Evolutionary conservation across 2,329 filamentous ascomycete genomes (phyloP).

Genomic region (Exophiala sideris): DNA sequence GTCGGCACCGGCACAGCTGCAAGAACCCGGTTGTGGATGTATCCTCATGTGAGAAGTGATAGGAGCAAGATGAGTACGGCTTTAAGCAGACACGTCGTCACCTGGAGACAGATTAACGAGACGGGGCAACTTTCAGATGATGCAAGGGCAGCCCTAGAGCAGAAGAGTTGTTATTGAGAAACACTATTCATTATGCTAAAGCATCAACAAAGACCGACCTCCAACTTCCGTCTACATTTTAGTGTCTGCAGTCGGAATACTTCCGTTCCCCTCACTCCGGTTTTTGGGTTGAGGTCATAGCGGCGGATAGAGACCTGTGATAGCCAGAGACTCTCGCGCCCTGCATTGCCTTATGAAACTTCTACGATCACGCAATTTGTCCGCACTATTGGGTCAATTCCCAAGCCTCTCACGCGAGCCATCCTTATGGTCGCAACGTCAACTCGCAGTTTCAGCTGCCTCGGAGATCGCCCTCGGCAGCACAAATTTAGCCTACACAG

Average conservation of each 20-base stretch:
- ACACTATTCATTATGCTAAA: no score
- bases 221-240: no score
- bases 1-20: not conserved
- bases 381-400: conserved; percentile 21
- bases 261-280: no score
- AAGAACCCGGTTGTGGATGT: conserved; percentile 8
- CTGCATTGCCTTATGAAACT: not conserved
- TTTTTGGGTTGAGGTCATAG: no score
- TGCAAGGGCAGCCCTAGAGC: not conserved
- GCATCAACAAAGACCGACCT: no score
- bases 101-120: not conserved
- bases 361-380: conserved; percentile 22
- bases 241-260: no score
- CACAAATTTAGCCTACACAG: not conserved
- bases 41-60: conserved; percentile 10
- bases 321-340: no score
- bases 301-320: no score
- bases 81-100: not conserved
- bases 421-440: not conserved
- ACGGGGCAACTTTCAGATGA: not conserved
- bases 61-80: no score
- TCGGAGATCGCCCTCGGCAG: conserved; percentile 10
- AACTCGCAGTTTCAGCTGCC: not conserved
- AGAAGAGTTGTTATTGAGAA: no score
- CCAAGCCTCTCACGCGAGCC: not conserved